phyloP scores from a whole-genome alignment of 192 early-diverging fungal species.

The Umbelopsis ramanniana region DNA sequence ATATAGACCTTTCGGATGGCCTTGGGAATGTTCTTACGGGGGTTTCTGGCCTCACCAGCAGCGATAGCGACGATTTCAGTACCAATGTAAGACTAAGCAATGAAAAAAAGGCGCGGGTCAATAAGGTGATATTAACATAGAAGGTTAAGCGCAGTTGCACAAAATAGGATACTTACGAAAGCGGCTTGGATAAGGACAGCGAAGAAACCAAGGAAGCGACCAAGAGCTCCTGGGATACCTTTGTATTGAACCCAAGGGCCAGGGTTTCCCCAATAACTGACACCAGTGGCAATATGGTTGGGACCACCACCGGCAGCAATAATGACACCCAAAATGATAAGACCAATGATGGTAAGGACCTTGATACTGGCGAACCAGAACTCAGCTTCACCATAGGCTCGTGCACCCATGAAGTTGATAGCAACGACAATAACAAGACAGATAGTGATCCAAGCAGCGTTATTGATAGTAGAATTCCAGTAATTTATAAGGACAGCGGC shows the following conservation, averaged over 20 bases:
- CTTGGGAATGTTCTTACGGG: constrained; percentile 58
- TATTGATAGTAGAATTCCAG: constrained; percentile 32
- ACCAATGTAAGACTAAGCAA: constrained; percentile 30
- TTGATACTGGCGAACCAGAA: constrained; percentile 67
- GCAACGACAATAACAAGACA: constrained; percentile 51
- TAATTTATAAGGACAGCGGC: constrained; percentile 33
- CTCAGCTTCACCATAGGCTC: constrained; percentile 64
- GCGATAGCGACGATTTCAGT: constrained; percentile 67
- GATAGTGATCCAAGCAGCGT: constrained; percentile 50
- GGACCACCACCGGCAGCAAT: constrained; percentile 64
- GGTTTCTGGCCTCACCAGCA: constrained; percentile 64
- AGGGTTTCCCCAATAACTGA: constrained; percentile 34
- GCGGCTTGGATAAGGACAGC: constrained; percentile 32
- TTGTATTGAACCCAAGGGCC: constrained; percentile 37
- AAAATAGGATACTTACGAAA: constrained; percentile 30
- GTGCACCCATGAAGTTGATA: constrained; percentile 53
- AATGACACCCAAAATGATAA: constrained; percentile 42
- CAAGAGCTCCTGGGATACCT: constrained; percentile 49
- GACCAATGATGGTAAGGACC: constrained; percentile 40
- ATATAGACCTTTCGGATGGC: constrained; percentile 49
- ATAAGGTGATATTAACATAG: not conserved
- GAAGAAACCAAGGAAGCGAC: constrained; percentile 62
- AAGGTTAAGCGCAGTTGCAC: not conserved
- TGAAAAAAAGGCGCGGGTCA: not conserved
- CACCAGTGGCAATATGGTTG: constrained; percentile 52